A percentile compares a stretch with the other conserved stretches of the same genome.
Conservation (phyloP, 2,329 filamentous ascomycete species). For the Aspergillus versicolor region DNA sequence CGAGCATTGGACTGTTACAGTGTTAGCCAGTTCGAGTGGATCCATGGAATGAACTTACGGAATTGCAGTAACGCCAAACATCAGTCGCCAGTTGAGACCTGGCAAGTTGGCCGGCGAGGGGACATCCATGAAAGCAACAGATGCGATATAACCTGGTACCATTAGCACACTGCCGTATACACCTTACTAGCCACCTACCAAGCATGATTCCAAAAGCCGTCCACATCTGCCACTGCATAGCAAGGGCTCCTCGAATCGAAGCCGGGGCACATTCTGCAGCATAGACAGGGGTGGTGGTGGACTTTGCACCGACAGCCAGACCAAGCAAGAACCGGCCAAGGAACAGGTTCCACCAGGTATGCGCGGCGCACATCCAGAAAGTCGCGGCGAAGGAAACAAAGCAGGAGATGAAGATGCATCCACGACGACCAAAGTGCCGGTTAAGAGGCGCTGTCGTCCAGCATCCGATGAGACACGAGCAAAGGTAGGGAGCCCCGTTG, state of each 20-base stretch:
- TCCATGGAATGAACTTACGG: conserved; percentile 29
- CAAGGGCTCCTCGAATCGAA: conserved; percentile 50
- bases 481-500: conserved; percentile 47
- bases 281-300: conserved; percentile 49
- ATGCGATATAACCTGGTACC: conserved; percentile 43
- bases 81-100: conserved; percentile 65
- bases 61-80: conserved; percentile 67
- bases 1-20: conserved; percentile 41
- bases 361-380: conserved; percentile 43
- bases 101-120: conserved; percentile 5
- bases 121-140: conserved; percentile 45
- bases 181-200: conserved; percentile 12
- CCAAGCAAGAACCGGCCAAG: conserved; percentile 44
- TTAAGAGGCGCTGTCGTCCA: conserved; percentile 52
- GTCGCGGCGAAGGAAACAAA: conserved; percentile 43
- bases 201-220: conserved; percentile 49
- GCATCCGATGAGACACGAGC: conserved; percentile 46
- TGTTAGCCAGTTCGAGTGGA: not conserved
- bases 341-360: conserved; percentile 45
- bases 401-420: conserved; percentile 46
- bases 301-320: conserved; percentile 44
- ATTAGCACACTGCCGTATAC: not conserved
- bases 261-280: conserved; percentile 50
- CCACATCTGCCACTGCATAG: conserved; percentile 56
- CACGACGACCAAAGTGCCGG: conserved; percentile 45